phyloP scores from a whole-genome alignment of 2,329 filamentous ascomycete species.

The Trichoderma sp. region DNA sequence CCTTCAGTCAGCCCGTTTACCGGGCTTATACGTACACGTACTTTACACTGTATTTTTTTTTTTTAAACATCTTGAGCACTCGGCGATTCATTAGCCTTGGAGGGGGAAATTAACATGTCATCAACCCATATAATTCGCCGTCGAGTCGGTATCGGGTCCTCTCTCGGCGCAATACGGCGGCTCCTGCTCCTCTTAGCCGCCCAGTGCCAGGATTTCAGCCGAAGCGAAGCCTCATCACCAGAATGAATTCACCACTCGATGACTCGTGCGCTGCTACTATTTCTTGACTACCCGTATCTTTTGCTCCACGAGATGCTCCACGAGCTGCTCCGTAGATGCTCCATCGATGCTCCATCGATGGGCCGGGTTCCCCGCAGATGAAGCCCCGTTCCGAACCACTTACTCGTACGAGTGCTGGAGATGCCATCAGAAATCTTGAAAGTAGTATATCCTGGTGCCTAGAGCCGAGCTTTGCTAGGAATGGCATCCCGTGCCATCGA shows the following conservation, averaged over 20 bases:
- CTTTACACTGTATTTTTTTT: neutral
- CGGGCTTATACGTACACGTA: neutral
- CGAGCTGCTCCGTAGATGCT: neutral
- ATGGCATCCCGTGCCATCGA: neutral
- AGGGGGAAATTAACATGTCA: neutral
- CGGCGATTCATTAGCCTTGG: neutral
- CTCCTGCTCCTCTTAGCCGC: neutral
- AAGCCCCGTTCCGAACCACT: neutral
- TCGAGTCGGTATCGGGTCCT: neutral
- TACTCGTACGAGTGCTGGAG: neutral
- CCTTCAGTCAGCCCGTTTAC: neutral
- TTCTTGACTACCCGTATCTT: neutral
- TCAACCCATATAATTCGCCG: slow-evolving; percentile 2
- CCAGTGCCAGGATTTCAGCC: neutral
- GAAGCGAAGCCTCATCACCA: neutral
- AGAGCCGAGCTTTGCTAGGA: neutral
- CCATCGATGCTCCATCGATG: neutral
- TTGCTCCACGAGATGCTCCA: neutral
- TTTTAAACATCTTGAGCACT: neutral
- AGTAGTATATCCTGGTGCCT: neutral
- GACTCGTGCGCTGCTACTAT: neutral
- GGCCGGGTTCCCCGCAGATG: neutral
- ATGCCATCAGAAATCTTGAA: neutral
- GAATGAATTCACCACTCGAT: neutral
- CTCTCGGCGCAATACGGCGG: slow-evolving; percentile 15